phyloP scores from a whole-genome alignment of 2,329 filamentous ascomycete species.

The Calonectria pauciramosa region DNA sequence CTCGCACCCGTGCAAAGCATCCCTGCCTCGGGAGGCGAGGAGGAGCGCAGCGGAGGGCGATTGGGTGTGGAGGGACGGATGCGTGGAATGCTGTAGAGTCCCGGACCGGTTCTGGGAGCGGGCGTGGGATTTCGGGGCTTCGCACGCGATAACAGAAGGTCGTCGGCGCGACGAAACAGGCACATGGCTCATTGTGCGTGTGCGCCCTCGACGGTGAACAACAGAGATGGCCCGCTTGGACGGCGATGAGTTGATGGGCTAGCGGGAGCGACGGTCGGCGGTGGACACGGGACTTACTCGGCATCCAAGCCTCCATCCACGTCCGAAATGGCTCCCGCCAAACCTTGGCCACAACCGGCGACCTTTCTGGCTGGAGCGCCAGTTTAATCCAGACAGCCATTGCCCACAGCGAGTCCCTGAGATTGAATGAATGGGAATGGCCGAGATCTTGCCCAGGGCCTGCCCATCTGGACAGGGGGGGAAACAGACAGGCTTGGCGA shows the following conservation, averaged over 20 bases:
- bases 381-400: conserved; percentile 7
- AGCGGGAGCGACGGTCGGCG: conserved; percentile 9
- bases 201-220: conserved; percentile 19
- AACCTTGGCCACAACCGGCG: not conserved
- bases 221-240: conserved; percentile 37
- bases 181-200: not conserved
- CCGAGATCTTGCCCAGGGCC: conserved; percentile 39
- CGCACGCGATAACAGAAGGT: conserved; percentile 18
- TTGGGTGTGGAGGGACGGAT: conserved; percentile 28
- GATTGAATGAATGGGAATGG: conserved; percentile 33
- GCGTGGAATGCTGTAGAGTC: conserved; percentile 34
- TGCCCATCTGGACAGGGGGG: conserved; percentile 33
- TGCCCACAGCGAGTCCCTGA: conserved; percentile 32
- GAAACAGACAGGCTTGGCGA: conserved; percentile 38
- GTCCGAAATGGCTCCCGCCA: conserved; percentile 3
- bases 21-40: conserved; percentile 40
- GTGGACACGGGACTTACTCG: conserved; percentile 5
- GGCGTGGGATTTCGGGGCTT: conserved; percentile 21
- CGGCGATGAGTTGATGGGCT: conserved; percentile 11
- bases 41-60: conserved; percentile 18
- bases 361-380: not conserved
- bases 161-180: conserved; percentile 23
- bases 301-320: not conserved
- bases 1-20: conserved; percentile 40
- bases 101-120: conserved; percentile 38